Evolutionary conservation across 805 yeast species (phyloP).

Genomic region (Nakazawaea ernobii): DNA sequence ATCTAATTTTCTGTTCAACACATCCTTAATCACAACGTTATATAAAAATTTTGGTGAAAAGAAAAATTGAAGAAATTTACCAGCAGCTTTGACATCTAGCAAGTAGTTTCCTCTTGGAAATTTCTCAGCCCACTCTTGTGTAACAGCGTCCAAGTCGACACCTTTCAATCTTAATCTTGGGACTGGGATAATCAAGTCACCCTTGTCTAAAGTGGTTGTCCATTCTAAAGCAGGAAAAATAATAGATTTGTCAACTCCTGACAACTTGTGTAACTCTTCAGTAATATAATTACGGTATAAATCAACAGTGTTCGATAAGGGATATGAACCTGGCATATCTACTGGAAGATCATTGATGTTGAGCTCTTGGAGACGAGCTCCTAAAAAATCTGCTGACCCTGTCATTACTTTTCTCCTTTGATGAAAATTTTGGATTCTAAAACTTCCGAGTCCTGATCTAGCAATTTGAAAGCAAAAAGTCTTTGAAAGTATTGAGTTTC

Average conservation of each 20-base stretch:
- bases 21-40: constrained; percentile 64
- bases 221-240: constrained; percentile 86
- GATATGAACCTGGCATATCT: constrained; percentile 53
- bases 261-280: constrained; percentile 63
- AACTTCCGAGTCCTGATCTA: neutral
- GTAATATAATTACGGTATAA: constrained; percentile 86
- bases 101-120: constrained; percentile 72
- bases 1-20: constrained; percentile 49
- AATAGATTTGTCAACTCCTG: constrained; percentile 63
- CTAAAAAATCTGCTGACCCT: constrained; percentile 19
- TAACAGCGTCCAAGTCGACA: constrained; percentile 67
- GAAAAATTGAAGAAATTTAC: constrained; percentile 88
- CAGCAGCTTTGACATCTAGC: constrained; percentile 70
- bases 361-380: constrained; percentile 19
- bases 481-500: neutral
- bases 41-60: constrained; percentile 63
- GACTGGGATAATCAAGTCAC: constrained; percentile 87
- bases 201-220: constrained; percentile 81
- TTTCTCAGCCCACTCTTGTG: constrained; percentile 69
- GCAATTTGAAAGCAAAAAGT: neutral
- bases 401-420: constrained; percentile 15
- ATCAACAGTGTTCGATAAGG: constrained; percentile 78
- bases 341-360: constrained; percentile 33
- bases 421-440: neutral
- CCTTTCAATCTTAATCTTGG: constrained; percentile 88